These are phyloP conservation scores for Globisporangium parvum DNA, from an alignment of 352 stramenopile species.

Conservation along the genomic window DNA sequence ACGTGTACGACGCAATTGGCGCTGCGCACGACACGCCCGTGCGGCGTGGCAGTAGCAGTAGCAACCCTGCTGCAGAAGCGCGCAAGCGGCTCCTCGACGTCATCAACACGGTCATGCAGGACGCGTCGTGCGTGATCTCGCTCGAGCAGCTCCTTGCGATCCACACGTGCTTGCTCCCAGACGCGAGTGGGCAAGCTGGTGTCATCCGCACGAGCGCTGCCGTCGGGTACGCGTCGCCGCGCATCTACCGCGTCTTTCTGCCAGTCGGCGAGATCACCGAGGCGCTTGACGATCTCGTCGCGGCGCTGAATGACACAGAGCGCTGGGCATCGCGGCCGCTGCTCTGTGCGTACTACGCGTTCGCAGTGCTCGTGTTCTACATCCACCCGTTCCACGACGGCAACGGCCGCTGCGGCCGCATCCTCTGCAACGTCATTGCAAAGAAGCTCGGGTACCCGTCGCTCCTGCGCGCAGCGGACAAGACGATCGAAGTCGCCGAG, in stretches of 20 bases:
- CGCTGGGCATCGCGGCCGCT: conserved; percentile 44
- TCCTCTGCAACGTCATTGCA: conserved; percentile 69
- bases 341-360: conserved; percentile 72
- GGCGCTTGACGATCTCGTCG: conserved; percentile 37
- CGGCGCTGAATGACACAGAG: conserved; percentile 36
- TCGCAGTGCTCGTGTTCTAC: conserved; percentile 75
- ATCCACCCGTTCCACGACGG: conserved; percentile 85
- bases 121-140: conserved; percentile 43
- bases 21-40: conserved; percentile 38
- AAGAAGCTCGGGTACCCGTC: conserved; percentile 64
- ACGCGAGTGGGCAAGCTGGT: conserved; percentile 34
- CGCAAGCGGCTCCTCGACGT: conserved; percentile 41
- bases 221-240: conserved; percentile 68
- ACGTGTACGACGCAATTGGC: conserved; percentile 72
- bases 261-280: conserved; percentile 50
- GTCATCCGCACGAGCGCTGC: conserved; percentile 48
- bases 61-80: conserved; percentile 15
- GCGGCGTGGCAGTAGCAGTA: not conserved
- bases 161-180: conserved; percentile 47
- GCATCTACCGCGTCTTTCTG: conserved; percentile 79
- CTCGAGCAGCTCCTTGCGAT: conserved; percentile 53
- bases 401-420: conserved; percentile 67
- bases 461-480: conserved; percentile 60
- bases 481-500: conserved; percentile 71
- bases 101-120: conserved; percentile 63